These are phyloP conservation scores for Cadophora sp. DNA, from an alignment of 2,329 filamentous ascomycete genomes.

Conservation along the genomic window DNA sequence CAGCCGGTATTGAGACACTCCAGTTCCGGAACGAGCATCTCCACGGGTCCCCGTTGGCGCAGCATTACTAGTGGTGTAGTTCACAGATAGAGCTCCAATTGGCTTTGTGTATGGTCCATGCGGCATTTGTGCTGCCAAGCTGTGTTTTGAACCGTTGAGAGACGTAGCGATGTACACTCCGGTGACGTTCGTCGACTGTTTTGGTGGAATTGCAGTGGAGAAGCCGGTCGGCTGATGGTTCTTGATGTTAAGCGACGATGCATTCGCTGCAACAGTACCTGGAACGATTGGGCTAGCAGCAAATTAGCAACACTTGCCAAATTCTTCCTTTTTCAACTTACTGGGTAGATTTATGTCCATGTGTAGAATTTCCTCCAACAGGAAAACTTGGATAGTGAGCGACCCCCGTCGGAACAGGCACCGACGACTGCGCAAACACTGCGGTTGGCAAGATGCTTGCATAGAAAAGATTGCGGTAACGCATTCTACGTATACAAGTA, in stretches of 20 bases:
- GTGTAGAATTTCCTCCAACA: background rate
- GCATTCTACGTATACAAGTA: slow-evolving; percentile 12
- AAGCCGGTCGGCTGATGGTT: background rate
- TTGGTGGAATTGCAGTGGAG: background rate
- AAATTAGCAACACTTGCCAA: background rate
- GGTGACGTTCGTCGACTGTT: slow-evolving; percentile 6
- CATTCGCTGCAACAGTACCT: slow-evolving; percentile 9
- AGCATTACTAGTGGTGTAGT: background rate
- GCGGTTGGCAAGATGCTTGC: slow-evolving; percentile 13
- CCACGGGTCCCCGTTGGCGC: background rate
- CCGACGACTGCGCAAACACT: slow-evolving; percentile 14
- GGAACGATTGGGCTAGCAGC: background rate
- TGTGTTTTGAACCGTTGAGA: background rate
- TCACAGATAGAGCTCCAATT: background rate
- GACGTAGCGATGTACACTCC: background rate
- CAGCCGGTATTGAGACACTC: background rate
- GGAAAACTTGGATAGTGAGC: slow-evolving; percentile 12
- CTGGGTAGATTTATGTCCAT: background rate
- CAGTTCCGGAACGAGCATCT: background rate
- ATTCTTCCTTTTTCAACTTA: background rate
- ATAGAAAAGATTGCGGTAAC: slow-evolving; percentile 22
- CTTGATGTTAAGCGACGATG: slow-evolving; percentile 12
- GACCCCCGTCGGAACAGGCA: slow-evolving; percentile 2
- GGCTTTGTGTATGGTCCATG: slow-evolving; percentile 2
- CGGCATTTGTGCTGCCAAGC: background rate